These are phyloP conservation scores for Tolypocladium pustulatum DNA, from an alignment of 2,329 filamentous ascomycete species.

Conservation along the genomic window DNA sequence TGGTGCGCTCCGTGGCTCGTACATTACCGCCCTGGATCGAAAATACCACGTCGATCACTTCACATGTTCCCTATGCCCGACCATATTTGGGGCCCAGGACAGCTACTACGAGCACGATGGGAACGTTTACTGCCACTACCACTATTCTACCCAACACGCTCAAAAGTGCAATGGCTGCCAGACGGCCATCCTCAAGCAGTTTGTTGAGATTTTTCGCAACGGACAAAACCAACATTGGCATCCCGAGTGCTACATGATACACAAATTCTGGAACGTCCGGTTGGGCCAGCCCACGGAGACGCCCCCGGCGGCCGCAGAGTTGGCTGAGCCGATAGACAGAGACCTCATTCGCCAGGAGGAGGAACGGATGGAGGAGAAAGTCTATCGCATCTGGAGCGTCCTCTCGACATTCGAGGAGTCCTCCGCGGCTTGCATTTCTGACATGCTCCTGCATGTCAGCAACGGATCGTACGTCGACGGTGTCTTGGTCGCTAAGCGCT, in stretches of 20 bases:
- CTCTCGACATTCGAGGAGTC: slow-evolving; percentile 96
- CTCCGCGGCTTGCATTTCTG: slow-evolving; percentile 93
- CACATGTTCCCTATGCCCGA: slow-evolving; percentile 92
- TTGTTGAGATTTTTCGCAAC: slow-evolving; percentile 97
- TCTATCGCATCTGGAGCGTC: slow-evolving; percentile 96
- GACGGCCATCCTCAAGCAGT: slow-evolving; percentile 95
- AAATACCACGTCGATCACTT: slow-evolving; percentile 99
- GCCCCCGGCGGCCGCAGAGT: slow-evolving; percentile 28
- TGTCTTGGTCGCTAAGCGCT: slow-evolving; percentile 87
- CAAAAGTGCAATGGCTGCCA: slow-evolving; percentile 95
- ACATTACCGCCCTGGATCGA: slow-evolving; percentile 93
- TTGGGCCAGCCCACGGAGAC: slow-evolving; percentile 53
- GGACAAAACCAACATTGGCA: slow-evolving; percentile 99
- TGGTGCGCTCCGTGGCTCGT: slow-evolving; percentile 86
- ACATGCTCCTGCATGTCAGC: slow-evolving; percentile 97
- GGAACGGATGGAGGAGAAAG: slow-evolving; percentile 94
- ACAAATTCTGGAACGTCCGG: slow-evolving; percentile 99
- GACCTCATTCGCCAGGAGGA: slow-evolving; percentile 74
- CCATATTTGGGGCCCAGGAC: slow-evolving; percentile 95
- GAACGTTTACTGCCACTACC: slow-evolving; percentile 95
- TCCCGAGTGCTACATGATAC: slow-evolving; percentile 99
- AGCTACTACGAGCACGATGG: slow-evolving; percentile 98
- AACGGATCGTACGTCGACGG: slow-evolving; percentile 95
- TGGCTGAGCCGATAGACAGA: slow-evolving; percentile 50
- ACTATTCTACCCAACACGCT: slow-evolving; percentile 96